Base-by-base conservation (phyloP, 345 rosid species). In the Salix purpurea region DNA sequence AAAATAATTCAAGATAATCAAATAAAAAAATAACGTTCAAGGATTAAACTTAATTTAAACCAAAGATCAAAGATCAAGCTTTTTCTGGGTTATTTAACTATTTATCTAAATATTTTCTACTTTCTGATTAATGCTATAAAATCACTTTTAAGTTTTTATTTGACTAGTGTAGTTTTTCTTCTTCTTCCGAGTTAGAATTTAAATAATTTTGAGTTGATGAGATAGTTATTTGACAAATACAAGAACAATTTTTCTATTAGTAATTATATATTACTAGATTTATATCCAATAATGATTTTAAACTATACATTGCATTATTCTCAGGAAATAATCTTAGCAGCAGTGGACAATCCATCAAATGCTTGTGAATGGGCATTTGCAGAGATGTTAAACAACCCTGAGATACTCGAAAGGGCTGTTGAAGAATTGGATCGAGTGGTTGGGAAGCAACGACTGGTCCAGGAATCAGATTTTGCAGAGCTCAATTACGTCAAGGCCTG, bases 261-360 rank as follows among this genome's bases (percentile, higher is more conserved):
- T 50, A 50, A 16, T 16, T 50, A 50, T 18, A 16, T 16, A 50
- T 5, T 16, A 50, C n/a, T 50, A 50, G 56, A 50, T 50, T 0
- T 16, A 5, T 16, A 50, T 50, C 5, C 5, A 30, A 42, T 30
- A 7, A 14, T 36, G 19, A 0, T 56, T 40, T 26, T 39, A 3
- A 6, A 18, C 21, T 50, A 50, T 5, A 48, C 7, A 13, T 28
- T 0, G 0, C 5, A 4, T 21, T 62, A 1, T 23, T 48, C 72
- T 39, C 60, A 90, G 92, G 94, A 86, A 18, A 12, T 90, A 44
- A 86, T 89, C 88, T 1, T 86, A 1, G 90, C 89, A 5, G 71
- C 88, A 5, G 84, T 86, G 4, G 91, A 89, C 69, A 89, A 90
- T 76, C 92, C 91, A 28, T 76, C 92, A 6, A 89, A 90, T 70